Evolutionary conservation across 1,284 basidiomycete genomes (phyloP).

Genomic region (Anthracocystis setariae): DNA sequence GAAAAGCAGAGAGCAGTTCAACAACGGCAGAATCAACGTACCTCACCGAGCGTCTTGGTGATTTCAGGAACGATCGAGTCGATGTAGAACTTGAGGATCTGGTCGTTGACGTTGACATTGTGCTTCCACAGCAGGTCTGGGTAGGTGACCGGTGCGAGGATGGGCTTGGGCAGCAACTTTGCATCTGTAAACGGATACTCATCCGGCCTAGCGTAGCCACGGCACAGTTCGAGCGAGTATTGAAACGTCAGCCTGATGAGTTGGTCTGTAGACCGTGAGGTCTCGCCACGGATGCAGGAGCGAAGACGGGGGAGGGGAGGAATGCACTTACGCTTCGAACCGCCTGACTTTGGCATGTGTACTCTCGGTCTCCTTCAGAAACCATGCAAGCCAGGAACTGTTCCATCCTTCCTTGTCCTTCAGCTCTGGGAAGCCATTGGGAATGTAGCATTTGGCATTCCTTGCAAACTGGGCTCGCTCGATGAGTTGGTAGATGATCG

Average conservation of each 20-base stretch:
- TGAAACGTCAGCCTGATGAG: too few relatives aligned
- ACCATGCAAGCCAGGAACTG: conserved; percentile 96
- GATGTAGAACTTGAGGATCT: conserved; percentile 89
- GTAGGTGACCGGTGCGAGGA: conserved; percentile 80
- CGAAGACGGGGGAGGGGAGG: neutral
- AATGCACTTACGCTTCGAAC: conserved; percentile 47
- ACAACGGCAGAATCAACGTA: too few relatives aligned
- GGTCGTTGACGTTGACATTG: conserved; percentile 87
- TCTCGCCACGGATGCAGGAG: too few relatives aligned
- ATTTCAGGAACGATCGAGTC: conserved; percentile 83
- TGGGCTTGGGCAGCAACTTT: conserved; percentile 80
- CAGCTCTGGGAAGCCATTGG: conserved; percentile 76
- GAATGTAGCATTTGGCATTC: conserved; percentile 88
- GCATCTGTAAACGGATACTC: conserved; percentile 90
- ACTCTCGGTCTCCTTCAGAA: conserved; percentile 89
- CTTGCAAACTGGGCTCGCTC: conserved; percentile 96
- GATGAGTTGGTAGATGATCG: conserved; percentile 92
- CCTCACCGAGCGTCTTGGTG: conserved; percentile 70
- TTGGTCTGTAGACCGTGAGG: too few relatives aligned
- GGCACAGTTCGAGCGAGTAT: too few relatives aligned
- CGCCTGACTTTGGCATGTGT: conserved; percentile 75
- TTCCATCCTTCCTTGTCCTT: conserved; percentile 78
- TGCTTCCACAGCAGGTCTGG: conserved; percentile 81
- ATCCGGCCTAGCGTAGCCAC: conserved; percentile 77
- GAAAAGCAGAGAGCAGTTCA: too few relatives aligned